Conservation (phyloP, 371 early-diverging fungal genomes). For the Lichtheimia hyalospora region DNA sequence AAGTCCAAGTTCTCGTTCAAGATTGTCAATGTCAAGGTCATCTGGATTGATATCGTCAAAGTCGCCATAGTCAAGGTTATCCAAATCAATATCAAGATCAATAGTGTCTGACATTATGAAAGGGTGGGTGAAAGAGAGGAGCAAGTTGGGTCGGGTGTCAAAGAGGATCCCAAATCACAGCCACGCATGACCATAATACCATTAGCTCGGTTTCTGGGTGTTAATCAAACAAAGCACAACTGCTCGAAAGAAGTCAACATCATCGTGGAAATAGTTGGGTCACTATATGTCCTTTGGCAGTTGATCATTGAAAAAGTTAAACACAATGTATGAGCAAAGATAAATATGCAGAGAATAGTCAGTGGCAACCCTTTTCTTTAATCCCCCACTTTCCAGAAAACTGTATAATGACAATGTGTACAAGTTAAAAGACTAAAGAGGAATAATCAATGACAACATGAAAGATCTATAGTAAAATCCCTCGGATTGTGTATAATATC, state of each 20-base stretch:
- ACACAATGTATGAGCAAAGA: too few relatives aligned
- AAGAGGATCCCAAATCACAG: not conserved
- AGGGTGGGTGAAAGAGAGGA: not conserved
- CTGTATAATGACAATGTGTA: too few relatives aligned
- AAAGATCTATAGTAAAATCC: too few relatives aligned
- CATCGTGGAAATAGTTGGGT: not conserved
- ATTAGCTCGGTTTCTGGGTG: not conserved
- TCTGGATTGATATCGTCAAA: slow-evolving; percentile 8
- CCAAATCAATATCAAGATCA: slow-evolving; percentile 3
- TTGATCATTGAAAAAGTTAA: too few relatives aligned
- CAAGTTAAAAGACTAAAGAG: too few relatives aligned
- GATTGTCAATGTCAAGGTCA: slow-evolving; percentile 12
- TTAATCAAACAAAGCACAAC: not conserved
- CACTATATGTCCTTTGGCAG: too few relatives aligned
- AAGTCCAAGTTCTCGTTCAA: slow-evolving; percentile 10
- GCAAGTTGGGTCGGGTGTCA: not conserved
- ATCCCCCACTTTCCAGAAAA: too few relatives aligned
- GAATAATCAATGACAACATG: too few relatives aligned
- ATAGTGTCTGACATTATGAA: slow-evolving; percentile 5
- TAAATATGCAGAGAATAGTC: too few relatives aligned
- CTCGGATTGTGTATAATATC: too few relatives aligned
- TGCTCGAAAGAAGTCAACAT: not conserved
- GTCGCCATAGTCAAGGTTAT: slow-evolving; percentile 6
- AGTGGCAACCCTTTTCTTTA: too few relatives aligned
- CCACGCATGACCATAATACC: too few relatives aligned